Percentiles rank a stretch among this genome's conserved stretches.
These are phyloP conservation scores for Raffaelea ambrosiae DNA, from an alignment of 2,329 filamentous ascomycete species.

Conservation along the genomic window DNA sequence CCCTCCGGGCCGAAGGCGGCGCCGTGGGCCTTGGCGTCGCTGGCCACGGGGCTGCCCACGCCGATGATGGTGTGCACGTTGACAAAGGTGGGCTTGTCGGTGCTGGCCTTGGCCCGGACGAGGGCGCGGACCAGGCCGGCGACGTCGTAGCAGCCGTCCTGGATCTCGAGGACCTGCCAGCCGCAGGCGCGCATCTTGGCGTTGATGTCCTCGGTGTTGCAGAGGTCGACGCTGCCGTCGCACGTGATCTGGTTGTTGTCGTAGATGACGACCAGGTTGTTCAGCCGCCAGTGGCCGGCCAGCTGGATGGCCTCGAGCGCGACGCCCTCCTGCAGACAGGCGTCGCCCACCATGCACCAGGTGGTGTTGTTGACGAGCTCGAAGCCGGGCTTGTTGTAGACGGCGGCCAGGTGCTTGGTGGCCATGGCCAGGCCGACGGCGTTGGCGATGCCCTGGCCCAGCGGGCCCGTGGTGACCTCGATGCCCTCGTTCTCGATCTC, in stretches of 20 bases:
- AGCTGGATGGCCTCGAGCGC: slow-evolving; percentile 47
- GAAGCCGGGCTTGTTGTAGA: slow-evolving; percentile 41
- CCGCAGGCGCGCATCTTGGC: slow-evolving; percentile 48
- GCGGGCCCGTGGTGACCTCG: slow-evolving; percentile 50
- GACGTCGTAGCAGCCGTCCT: slow-evolving; percentile 44
- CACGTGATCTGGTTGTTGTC: slow-evolving; percentile 55
- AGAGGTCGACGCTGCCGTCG: slow-evolving; percentile 45
- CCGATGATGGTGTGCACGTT: slow-evolving; percentile 50
- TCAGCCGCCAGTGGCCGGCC: slow-evolving; percentile 45
- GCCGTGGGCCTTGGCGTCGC: slow-evolving; percentile 46
- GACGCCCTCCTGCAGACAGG: slow-evolving; percentile 51
- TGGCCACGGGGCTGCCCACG: slow-evolving; percentile 34
- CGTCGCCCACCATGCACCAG: slow-evolving; percentile 51
- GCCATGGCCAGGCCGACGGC: slow-evolving; percentile 52
- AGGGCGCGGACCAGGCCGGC: slow-evolving; percentile 27
- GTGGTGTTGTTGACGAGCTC: slow-evolving; percentile 41
- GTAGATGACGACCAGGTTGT: slow-evolving; percentile 50
- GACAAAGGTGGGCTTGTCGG: slow-evolving; percentile 31
- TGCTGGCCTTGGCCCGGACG: slow-evolving; percentile 26
- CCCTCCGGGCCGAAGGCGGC: slow-evolving; percentile 45
- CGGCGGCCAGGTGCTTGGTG: slow-evolving; percentile 44
- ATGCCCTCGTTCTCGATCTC: slow-evolving; percentile 50
- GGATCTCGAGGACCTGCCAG: slow-evolving; percentile 46
- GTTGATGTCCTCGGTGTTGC: slow-evolving; percentile 48
- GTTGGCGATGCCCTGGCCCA: slow-evolving; percentile 53